A percentile compares a stretch with the other conserved stretches of the same genome.
phyloP scores from a whole-genome alignment of 805 yeast genomes.

The Kodamaea nitidulidarum region DNA sequence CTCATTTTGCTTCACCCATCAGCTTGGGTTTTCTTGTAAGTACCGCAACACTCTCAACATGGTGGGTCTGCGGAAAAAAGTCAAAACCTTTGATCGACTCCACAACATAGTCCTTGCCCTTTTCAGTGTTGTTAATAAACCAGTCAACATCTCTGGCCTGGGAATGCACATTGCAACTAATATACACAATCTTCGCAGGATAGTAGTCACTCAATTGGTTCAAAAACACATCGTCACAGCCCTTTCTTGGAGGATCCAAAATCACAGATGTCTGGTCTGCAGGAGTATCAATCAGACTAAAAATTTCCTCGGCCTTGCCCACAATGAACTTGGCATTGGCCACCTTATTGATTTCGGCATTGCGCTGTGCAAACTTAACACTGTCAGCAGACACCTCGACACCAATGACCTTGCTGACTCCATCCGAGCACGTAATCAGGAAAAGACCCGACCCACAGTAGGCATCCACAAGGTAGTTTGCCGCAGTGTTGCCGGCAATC shows the following conservation, averaged over 20 bases:
- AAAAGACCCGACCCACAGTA: slow-evolving; percentile 96
- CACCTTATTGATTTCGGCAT: slow-evolving; percentile 73
- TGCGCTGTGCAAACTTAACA: slow-evolving; percentile 78
- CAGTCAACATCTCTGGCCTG: slow-evolving; percentile 93
- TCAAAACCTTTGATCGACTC: slow-evolving; percentile 92
- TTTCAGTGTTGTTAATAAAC: slow-evolving; percentile 62
- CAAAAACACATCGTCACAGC: slow-evolving; percentile 86
- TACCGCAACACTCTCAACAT: slow-evolving; percentile 85
- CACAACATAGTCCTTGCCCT: slow-evolving; percentile 61
- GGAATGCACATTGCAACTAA: slow-evolving; percentile 95
- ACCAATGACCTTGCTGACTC: slow-evolving; percentile 83
- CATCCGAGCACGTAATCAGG: slow-evolving; percentile 76
- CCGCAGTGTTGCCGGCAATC: slow-evolving; percentile 30
- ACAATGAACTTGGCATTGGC: slow-evolving; percentile 78
- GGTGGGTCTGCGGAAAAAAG: slow-evolving; percentile 94
- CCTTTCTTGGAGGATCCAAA: slow-evolving; percentile 96
- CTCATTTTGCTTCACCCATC: no score
- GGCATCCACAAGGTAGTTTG: slow-evolving; percentile 79
- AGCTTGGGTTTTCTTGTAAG: slow-evolving; percentile 28
- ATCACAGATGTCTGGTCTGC: slow-evolving; percentile 78
- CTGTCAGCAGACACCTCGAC: slow-evolving; percentile 92
- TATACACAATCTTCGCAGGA: slow-evolving; percentile 88
- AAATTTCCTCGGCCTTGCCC: slow-evolving; percentile 90
- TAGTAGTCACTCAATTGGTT: slow-evolving; percentile 77
- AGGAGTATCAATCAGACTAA: slow-evolving; percentile 74